Conservation (phyloP, 345 rosid genomes). For the Aethionema arabicum region DNA sequence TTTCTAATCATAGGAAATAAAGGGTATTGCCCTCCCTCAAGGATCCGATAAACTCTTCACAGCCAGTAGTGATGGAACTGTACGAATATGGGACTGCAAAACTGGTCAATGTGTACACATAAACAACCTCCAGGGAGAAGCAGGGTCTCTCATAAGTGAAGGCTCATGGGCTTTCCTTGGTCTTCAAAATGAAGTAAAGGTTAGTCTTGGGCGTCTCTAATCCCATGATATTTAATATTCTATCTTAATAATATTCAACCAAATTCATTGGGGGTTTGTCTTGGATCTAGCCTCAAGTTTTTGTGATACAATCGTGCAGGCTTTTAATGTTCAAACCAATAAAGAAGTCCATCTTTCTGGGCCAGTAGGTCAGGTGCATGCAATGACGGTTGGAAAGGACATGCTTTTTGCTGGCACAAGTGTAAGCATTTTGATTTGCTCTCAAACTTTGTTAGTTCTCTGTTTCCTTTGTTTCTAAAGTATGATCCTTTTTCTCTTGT, state of each 20-base stretch:
- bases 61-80: constrained; percentile 51
- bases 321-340: constrained; percentile 44
- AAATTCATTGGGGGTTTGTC: not conserved
- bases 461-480: not conserved
- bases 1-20: constrained; percentile 32
- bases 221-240: not conserved
- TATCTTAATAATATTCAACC: not conserved
- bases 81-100: constrained; percentile 53
- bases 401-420: constrained; percentile 62
- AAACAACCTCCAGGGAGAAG: constrained; percentile 43
- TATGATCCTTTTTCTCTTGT: not conserved
- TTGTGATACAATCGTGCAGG: constrained; percentile 39
- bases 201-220: constrained; percentile 9
- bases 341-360: constrained; percentile 41
- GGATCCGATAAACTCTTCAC: constrained; percentile 60
- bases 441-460: no score
- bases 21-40: constrained; percentile 52
- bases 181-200: constrained; percentile 57
- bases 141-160: constrained; percentile 51
- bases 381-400: constrained; percentile 40
- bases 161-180: constrained; percentile 70
- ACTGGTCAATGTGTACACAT: constrained; percentile 44
- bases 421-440: constrained; percentile 36
- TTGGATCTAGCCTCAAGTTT: constrained; percentile 5
- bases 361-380: constrained; percentile 49